Evolutionary conservation across 2,329 filamentous ascomycete genomes (phyloP).

Genomic region (Exophiala lecanii-corni): DNA sequence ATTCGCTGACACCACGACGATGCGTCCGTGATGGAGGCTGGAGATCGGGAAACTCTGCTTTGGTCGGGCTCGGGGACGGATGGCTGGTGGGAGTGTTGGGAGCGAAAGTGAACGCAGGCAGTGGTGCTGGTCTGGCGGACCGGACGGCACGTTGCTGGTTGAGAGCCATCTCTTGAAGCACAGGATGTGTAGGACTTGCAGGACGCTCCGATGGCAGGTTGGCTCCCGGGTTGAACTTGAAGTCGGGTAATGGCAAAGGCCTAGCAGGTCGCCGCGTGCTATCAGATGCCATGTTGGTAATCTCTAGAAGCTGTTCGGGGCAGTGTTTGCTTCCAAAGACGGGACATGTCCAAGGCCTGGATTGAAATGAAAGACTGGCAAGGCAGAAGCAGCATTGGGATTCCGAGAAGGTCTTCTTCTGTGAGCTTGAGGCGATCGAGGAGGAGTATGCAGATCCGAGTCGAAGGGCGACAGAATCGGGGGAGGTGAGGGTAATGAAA

Average conservation of each 20-base stretch:
- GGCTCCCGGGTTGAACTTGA: slow-evolving; percentile 28
- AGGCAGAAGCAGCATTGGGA: slow-evolving; percentile 17
- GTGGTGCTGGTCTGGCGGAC: slow-evolving; percentile 23
- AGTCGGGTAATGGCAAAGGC: slow-evolving; percentile 23
- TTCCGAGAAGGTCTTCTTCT: slow-evolving; percentile 21
- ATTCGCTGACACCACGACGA: slow-evolving; percentile 76
- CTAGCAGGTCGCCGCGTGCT: slow-evolving; percentile 9
- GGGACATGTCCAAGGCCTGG: slow-evolving; percentile 16
- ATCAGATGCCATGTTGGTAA: slow-evolving; percentile 9
- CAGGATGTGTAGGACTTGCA: slow-evolving; percentile 26
- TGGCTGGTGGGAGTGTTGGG: slow-evolving; percentile 14
- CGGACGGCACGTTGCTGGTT: slow-evolving; percentile 26
- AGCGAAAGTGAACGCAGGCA: slow-evolving; percentile 27
- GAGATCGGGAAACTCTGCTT: slow-evolving; percentile 13
- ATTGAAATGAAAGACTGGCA: slow-evolving; percentile 26
- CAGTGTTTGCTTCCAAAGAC: slow-evolving; percentile 3
- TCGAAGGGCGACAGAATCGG: slow-evolving; percentile 17
- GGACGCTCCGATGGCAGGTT: slow-evolving; percentile 18
- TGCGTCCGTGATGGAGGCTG: slow-evolving; percentile 38
- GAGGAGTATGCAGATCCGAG: slow-evolving; percentile 8
- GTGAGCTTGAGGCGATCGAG: slow-evolving; percentile 18
- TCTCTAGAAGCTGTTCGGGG: slow-evolving; percentile 1
- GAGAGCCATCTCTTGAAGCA: slow-evolving; percentile 28
- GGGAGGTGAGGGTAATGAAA: slow-evolving; percentile 19
- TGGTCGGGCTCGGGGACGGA: slow-evolving; percentile 26